phyloP scores from a whole-genome alignment of 768 basidiomycete genomes.

The Pluteus cervinus region DNA sequence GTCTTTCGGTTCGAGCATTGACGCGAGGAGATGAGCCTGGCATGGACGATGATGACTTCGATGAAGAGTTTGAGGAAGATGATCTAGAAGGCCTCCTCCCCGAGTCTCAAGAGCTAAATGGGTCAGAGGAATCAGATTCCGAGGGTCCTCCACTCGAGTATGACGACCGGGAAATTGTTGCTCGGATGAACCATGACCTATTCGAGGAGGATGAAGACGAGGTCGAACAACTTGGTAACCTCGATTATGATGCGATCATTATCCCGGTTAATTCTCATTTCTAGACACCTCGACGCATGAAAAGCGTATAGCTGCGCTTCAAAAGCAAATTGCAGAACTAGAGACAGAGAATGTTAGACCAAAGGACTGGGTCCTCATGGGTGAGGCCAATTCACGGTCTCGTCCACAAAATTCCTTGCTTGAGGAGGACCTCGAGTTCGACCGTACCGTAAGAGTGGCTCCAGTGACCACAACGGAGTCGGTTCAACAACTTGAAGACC shows the following conservation, averaged over 20 bases:
- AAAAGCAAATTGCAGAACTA: constrained; percentile 72
- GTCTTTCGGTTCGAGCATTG: constrained; percentile 43
- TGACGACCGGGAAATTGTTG: constrained; percentile 44
- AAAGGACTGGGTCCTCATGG: constrained; percentile 91
- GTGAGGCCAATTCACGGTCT: constrained; percentile 77
- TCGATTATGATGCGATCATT: constrained; percentile 4
- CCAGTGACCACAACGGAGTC: constrained; percentile 88
- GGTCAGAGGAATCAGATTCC: constrained; percentile 35
- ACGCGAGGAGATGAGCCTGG: constrained; percentile 23
- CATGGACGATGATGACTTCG: constrained; percentile 7
- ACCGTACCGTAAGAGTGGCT: constrained; percentile 78
- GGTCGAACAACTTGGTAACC: constrained; percentile 24
- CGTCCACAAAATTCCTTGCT: constrained; percentile 90
- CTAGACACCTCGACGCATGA: constrained; percentile 73
- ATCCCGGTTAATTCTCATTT: constrained; percentile 9
- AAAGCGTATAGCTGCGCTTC: constrained; percentile 66
- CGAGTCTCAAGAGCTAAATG: no score
- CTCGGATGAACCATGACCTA: constrained; percentile 69
- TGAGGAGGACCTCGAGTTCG: constrained; percentile 93
- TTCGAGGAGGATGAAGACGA: constrained; percentile 71
- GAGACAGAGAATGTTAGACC: constrained; percentile 83
- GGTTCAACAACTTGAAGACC: constrained; percentile 78
- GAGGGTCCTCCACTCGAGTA: constrained; percentile 24
- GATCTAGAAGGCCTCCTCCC: no score
- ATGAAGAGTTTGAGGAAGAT: no score